phyloP scores from a whole-genome alignment of 371 early-diverging fungal genomes.

The Apophysomyces variabilis region DNA sequence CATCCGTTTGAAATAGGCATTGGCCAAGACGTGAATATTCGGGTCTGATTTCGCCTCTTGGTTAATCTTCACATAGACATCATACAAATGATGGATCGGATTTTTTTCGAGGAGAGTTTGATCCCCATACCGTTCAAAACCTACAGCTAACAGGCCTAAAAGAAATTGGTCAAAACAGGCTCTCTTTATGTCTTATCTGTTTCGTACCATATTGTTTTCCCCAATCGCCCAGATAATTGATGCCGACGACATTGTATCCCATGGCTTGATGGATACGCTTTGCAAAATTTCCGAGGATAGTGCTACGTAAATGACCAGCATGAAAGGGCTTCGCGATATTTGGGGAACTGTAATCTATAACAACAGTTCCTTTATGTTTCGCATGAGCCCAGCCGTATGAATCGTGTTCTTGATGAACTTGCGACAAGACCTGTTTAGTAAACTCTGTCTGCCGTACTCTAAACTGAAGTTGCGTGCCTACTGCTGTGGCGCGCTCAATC shows the following conservation, averaged over 20 bases:
- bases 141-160: conserved; percentile 89
- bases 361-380: conserved; percentile 48
- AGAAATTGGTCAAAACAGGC: not conserved
- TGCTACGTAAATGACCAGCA: conserved; percentile 98
- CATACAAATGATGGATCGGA: conserved; percentile 94
- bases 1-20: conserved; percentile 92
- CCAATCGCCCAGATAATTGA: conserved; percentile 99
- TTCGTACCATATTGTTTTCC: conserved; percentile 96
- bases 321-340: conserved; percentile 99
- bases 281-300: conserved; percentile 98
- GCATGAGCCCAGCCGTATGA: conserved; percentile 38
- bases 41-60: conserved; percentile 63
- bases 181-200: not conserved
- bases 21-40: conserved; percentile 73
- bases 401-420: conserved; percentile 44
- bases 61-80: conserved; percentile 96
- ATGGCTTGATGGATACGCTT: conserved; percentile 82
- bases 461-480: conserved; percentile 80
- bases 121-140: conserved; percentile 84
- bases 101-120: conserved; percentile 79
- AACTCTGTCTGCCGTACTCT: conserved; percentile 58
- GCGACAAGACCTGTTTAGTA: conserved; percentile 51
- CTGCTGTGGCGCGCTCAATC: conserved; percentile 56
- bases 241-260: conserved; percentile 86
- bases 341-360: conserved; percentile 97